Percentiles rank a stretch among this genome's conserved stretches.
Evolutionary conservation across 441 rosid genomes (phyloP).

Genomic region (Arabidopsis lyrata): DNA sequence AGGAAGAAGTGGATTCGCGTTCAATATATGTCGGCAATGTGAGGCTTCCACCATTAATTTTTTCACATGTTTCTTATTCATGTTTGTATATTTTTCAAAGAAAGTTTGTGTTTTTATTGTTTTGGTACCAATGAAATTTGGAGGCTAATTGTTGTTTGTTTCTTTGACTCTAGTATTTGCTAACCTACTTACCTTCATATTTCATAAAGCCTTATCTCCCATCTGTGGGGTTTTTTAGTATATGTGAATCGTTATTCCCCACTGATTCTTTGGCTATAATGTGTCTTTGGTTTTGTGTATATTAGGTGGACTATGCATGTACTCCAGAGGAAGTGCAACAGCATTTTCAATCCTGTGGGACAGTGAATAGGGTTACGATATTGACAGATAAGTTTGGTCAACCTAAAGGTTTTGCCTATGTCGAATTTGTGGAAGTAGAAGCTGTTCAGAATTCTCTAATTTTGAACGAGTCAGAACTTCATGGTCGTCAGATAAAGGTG

Average conservation of each 20-base stretch:
- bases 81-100: slow-evolving; percentile 1
- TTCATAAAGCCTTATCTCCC: not conserved
- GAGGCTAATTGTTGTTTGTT: slow-evolving; percentile 12
- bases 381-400: slow-evolving; percentile 88
- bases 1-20: slow-evolving; percentile 82
- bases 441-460: slow-evolving; percentile 76
- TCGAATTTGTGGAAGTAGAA: slow-evolving; percentile 79
- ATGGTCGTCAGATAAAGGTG: slow-evolving; percentile 86
- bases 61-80: slow-evolving; percentile 1
- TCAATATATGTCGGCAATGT: slow-evolving; percentile 88
- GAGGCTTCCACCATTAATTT: slow-evolving; percentile 49
- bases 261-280: not conserved
- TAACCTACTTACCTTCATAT: not conserved
- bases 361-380: slow-evolving; percentile 80
- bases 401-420: slow-evolving; percentile 91
- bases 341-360: slow-evolving; percentile 87
- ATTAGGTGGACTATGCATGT: slow-evolving; percentile 79
- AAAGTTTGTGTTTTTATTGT: not conserved
- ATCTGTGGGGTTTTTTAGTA: not conserved
- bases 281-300: slow-evolving; percentile 26
- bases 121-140: slow-evolving; percentile 6
- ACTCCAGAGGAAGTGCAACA: slow-evolving; percentile 93
- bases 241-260: not conserved
- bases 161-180: not conserved
- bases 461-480: slow-evolving; percentile 79